Evolutionary conservation across 2,329 filamentous ascomycete genomes (phyloP).

Genomic region (Zarea fungicola): DNA sequence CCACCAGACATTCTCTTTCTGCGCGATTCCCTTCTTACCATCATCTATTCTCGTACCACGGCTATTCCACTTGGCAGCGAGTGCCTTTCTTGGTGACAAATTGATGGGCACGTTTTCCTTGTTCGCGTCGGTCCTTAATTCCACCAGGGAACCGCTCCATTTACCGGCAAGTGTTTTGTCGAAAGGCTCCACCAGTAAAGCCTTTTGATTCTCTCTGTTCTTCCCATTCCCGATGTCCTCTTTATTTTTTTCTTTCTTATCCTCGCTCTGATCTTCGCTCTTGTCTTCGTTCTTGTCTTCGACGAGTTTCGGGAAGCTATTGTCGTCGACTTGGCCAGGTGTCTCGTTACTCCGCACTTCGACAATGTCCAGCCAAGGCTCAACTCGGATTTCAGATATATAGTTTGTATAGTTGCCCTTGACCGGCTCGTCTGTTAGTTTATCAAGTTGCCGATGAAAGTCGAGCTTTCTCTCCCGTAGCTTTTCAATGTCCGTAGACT

Average conservation of each 20-base stretch:
- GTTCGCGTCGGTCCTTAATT: background rate
- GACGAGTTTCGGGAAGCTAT: background rate
- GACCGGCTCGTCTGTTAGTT: conserved; percentile 22
- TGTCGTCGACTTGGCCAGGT: background rate
- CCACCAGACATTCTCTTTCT: too few relatives aligned
- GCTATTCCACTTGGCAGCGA: background rate
- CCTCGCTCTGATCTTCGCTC: too few relatives aligned
- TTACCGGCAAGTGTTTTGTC: too few relatives aligned
- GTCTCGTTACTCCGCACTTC: background rate
- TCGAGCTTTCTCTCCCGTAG: conserved; percentile 32
- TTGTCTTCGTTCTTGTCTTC: background rate
- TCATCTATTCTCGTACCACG: too few relatives aligned
- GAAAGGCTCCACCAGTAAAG: too few relatives aligned
- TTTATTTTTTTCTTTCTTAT: too few relatives aligned
- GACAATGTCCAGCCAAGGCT: background rate
- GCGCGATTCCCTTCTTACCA: too few relatives aligned
- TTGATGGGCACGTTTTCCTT: background rate
- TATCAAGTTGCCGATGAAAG: conserved; percentile 28
- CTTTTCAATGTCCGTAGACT: conserved; percentile 25
- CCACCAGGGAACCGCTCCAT: too few relatives aligned
- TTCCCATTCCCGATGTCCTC: too few relatives aligned
- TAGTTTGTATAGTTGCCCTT: conserved; percentile 24
- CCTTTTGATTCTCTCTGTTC: too few relatives aligned
- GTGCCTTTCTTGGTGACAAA: background rate
- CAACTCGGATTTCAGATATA: conserved; percentile 16